A percentile compares a stretch with the other conserved stretches of the same genome.
Evolutionary conservation across 2,329 filamentous ascomycete genomes (phyloP).

Genomic region (Claviceps paspali): DNA sequence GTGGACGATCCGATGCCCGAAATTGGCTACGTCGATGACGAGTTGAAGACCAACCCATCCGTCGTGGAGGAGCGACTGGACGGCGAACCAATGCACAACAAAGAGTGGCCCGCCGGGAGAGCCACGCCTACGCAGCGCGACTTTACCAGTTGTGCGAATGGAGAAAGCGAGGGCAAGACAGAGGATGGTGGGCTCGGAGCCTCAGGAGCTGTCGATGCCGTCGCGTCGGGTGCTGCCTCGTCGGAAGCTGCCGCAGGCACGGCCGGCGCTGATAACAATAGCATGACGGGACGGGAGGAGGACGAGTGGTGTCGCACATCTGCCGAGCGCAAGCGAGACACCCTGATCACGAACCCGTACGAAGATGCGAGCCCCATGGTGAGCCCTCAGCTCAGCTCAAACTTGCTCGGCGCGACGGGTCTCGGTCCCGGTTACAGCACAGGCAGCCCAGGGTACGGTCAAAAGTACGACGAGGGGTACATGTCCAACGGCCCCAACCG

Average conservation of each 20-base stretch:
- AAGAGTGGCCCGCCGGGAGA: conserved; percentile 41
- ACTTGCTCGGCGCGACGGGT: conserved; percentile 27
- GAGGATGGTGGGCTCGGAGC: conserved; percentile 22
- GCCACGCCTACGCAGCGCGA: conserved; percentile 30
- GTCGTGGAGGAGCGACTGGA: conserved; percentile 61
- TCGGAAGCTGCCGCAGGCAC: conserved; percentile 33
- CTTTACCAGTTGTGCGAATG: conserved; percentile 15
- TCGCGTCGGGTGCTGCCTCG: conserved; percentile 36
- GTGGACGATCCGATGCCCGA: conserved; percentile 60
- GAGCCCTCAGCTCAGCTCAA: conserved; percentile 35
- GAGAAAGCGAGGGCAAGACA: conserved; percentile 12
- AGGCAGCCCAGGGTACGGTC: conserved; percentile 41
- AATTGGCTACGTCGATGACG: conserved; percentile 51
- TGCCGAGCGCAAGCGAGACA: conserved; percentile 49
- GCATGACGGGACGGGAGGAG: conserved; percentile 36
- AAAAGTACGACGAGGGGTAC: conserved; percentile 73
- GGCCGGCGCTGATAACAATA: conserved; percentile 29
- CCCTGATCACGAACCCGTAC: conserved; percentile 51
- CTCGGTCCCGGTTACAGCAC: conserved; percentile 32
- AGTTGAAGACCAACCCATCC: conserved; percentile 74
- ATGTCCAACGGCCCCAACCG: conserved; percentile 57
- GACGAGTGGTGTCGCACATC: conserved; percentile 51
- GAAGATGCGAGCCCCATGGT: conserved; percentile 48
- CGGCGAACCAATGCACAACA: conserved; percentile 23
- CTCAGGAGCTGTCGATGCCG: conserved; percentile 38